Base-by-base conservation (phyloP, 768 basidiomycete species). In the Agrocybe pediades region DNA sequence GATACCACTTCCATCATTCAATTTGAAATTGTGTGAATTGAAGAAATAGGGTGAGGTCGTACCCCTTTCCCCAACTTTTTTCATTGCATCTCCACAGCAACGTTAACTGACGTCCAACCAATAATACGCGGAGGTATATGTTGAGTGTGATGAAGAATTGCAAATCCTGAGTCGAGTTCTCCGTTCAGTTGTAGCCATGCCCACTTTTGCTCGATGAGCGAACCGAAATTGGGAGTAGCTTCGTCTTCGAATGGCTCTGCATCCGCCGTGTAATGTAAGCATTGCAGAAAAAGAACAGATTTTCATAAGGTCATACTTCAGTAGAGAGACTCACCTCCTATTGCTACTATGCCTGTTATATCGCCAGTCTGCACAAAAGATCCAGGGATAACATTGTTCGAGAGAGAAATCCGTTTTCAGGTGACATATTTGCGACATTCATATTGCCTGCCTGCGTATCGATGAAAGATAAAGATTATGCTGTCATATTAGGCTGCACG, bases 331-430 rank as follows among this genome's bases (percentile, higher is more conserved):
- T 98, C 96, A 58, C 97, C 95, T 6, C 95, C 94, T n/a, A n/a
- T n/a, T 0, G 73, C 85, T 2, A 96, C 97, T 0, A 92, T 92
- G 1, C 94, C 93, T 0, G 94, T 94, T 60, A 79, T 86, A 68
- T 98, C 96, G 16, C 96, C 96, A 2, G 95, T 95, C 68, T 98
- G 97, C 0, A 97, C 90, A 41, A 98, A 83, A 69, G 98, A 97
- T 16, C 86, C 84, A 0, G 95, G 90, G 2, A 98, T 88, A 36
- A 98, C 77, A n/a, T 88, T 88, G 46, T 33, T 11, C 17, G 30
- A 11, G 21, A 27, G 16, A 21, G 26, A 25, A 7, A 9, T 39
- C 27, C 25, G 43, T n/a, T 19, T 23, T 9, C 24, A 7, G 19
- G 41, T 26, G 48, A 49, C 33, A 30, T 40, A 7, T 27, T 17